A percentile compares a stretch with the other conserved stretches of the same genome.
phyloP scores from a whole-genome alignment of 2,329 filamentous ascomycete species.

The Colletotrichum zoysiae region DNA sequence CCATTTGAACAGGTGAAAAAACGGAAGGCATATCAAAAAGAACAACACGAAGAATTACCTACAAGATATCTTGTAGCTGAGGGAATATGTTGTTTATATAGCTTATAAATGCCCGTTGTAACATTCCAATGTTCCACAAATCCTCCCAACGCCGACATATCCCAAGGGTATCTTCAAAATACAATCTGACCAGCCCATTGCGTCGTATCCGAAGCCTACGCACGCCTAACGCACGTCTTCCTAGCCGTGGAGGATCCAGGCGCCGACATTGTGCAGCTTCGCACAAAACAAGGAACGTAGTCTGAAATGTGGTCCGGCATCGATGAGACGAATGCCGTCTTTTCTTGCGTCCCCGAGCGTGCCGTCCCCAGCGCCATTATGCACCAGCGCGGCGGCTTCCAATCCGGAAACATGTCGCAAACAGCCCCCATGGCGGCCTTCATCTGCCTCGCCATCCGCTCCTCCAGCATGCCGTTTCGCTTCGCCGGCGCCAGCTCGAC shows the following conservation, averaged over 20 bases:
- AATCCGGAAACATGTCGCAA: constrained; percentile 48
- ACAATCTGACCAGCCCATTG: neutral
- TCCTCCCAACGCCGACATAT: neutral
- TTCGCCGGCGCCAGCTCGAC: constrained; percentile 43
- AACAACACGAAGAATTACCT: too few species aligned
- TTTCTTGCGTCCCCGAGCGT: neutral
- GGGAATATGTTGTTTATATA: neutral
- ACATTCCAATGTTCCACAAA: neutral
- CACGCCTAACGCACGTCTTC: neutral
- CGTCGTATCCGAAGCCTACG: neutral
- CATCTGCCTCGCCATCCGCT: constrained; percentile 54
- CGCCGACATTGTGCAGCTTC: neutral
- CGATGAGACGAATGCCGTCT: neutral
- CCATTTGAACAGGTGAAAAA: too few species aligned
- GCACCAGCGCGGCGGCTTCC: constrained; percentile 53
- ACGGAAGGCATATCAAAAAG: too few species aligned
- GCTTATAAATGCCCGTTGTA: neutral
- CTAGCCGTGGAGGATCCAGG: neutral
- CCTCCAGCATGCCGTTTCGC: constrained; percentile 49
- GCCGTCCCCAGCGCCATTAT: constrained; percentile 49
- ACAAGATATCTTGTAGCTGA: neutral
- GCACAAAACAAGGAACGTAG: neutral
- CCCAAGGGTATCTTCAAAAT: constrained; percentile 25
- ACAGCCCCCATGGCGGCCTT: constrained; percentile 50
- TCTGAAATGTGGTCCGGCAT: neutral